Percentiles rank a stretch among this genome's conserved stretches.
Evolutionary conservation across 2,329 filamentous ascomycete genomes (phyloP).

Genomic region (Mycocentrospora acerina): DNA sequence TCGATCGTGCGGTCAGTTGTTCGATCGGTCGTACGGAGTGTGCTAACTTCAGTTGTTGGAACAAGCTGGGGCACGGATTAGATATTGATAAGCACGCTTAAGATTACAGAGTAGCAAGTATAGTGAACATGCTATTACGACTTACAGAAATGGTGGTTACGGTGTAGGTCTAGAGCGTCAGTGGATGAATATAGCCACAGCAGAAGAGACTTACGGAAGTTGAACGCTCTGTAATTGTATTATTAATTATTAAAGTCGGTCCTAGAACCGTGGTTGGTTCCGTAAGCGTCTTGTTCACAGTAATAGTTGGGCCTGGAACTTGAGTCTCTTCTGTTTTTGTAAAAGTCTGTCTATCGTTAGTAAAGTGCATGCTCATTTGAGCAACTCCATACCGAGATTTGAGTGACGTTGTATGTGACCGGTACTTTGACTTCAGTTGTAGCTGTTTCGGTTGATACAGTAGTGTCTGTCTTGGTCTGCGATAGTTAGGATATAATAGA

Average conservation of each 20-base stretch:
- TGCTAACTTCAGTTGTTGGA: constrained; percentile 6
- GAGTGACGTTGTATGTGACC: neutral
- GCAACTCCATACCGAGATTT: too few relatives aligned
- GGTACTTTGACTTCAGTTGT: constrained; percentile 4
- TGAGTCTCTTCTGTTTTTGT: too few relatives aligned
- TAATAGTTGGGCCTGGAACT: neutral
- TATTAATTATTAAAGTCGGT: constrained; percentile 8
- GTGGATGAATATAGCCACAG: neutral
- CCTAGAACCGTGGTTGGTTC: constrained; percentile 4
- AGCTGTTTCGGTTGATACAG: constrained; percentile 11
- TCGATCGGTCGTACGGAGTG: constrained; percentile 15
- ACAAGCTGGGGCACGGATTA: neutral
- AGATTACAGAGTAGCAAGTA: neutral
- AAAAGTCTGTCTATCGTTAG: too few relatives aligned
- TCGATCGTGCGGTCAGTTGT: constrained; percentile 13
- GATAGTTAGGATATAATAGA: too few relatives aligned
- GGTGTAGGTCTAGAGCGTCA: constrained; percentile 12
- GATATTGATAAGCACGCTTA: neutral
- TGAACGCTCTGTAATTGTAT: constrained; percentile 10
- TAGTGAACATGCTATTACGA: neutral
- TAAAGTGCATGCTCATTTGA: too few relatives aligned
- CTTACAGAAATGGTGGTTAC: constrained; percentile 21
- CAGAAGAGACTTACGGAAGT: constrained; percentile 4
- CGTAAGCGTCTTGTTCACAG: constrained; percentile 6
- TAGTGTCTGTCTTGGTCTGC: neutral